Base-by-base conservation (phyloP, 2,329 filamentous ascomycete species). In the Zymoseptoria tritici region DNA sequence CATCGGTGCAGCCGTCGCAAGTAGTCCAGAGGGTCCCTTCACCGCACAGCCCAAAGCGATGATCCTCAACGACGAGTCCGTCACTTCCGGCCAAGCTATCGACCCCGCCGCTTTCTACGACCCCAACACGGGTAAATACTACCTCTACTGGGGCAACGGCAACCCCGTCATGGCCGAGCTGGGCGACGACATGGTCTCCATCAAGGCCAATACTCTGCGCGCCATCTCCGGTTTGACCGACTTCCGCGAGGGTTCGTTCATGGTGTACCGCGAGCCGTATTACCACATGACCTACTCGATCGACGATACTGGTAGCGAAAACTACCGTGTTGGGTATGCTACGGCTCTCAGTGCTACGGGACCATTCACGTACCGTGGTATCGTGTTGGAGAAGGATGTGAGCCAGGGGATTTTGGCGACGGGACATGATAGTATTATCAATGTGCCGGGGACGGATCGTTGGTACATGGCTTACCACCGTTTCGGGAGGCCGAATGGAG, bases 401-500 rank as follows among this genome's bases (percentile, higher is more conserved):
- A 67, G 69, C 0, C 67, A 74, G 56, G 77, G 76, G 0, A 79
- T 81, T n/a, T 66, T 80, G 5, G 78, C 70, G 0, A 79, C 78
- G 0, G 79, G 78, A 0, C 77, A 79, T 60, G 74, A 76, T 64
- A 79, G 77, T 0, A 73, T 80, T 2, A 63, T 80, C 19, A 78
- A 79, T 49, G 73, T 80, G 1, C 78, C 78, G 0, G 75, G 74
- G 0, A 79, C 77, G 0, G 78, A 81, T 61, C 72, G 79, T 22
- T 81, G 79, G 79, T 79, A 78, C 59, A 80, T 81, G 31, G 78
- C 73, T 0, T 81, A 81, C 54, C 79, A 81, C 61, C 74, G 79
- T 1, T 80, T 81, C 58, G 70, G 66, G 3, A 80, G 80, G 29
- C 78, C 79, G 0, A 67, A 71, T 49, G 79, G 79, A 0, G 72